phyloP scores from a whole-genome alignment of 2,329 filamentous ascomycete genomes.

The Stachybotrys echinatus region DNA sequence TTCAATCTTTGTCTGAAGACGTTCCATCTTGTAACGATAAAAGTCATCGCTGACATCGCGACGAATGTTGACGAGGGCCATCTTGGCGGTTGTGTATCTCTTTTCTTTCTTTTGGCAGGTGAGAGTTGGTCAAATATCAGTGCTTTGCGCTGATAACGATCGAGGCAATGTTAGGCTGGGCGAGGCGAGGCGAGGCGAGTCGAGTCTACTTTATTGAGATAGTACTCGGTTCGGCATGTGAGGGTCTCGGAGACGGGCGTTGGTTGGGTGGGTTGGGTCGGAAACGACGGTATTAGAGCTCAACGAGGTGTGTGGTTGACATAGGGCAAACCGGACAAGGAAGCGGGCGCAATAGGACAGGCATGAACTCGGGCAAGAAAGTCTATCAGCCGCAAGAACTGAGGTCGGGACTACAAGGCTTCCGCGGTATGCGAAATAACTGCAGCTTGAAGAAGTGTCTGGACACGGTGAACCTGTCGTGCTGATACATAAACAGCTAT shows the following conservation, averaged over 20 bases:
- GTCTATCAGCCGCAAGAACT: slow-evolving; percentile 83
- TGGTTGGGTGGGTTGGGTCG: slow-evolving; percentile 28
- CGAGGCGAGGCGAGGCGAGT: not conserved
- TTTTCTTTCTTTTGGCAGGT: not conserved
- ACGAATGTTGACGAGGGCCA: slow-evolving; percentile 98
- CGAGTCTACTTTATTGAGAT: not conserved
- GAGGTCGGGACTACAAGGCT: slow-evolving; percentile 85
- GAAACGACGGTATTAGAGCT: slow-evolving; percentile 48
- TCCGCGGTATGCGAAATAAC: slow-evolving; percentile 93
- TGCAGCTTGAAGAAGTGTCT: slow-evolving; percentile 96
- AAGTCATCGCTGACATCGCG: slow-evolving; percentile 97
- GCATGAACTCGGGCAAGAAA: slow-evolving; percentile 48
- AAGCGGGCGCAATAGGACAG: slow-evolving; percentile 45
- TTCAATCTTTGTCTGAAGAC: slow-evolving; percentile 97
- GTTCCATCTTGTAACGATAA: slow-evolving; percentile 99
- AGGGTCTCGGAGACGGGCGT: slow-evolving; percentile 11
- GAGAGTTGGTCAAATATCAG: not conserved
- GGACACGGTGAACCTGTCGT: slow-evolving; percentile 84
- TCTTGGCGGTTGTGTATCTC: slow-evolving; percentile 50
- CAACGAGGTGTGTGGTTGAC: slow-evolving; percentile 47
- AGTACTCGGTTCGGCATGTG: slow-evolving; percentile 3
- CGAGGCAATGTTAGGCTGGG: slow-evolving; percentile 3
- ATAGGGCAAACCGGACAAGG: slow-evolving; percentile 46
- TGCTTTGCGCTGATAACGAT: slow-evolving; percentile 8
- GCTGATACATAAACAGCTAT: slow-evolving; percentile 95